Conservation (phyloP, 2,329 filamentous ascomycete genomes). For the Colletotrichum sidae region DNA sequence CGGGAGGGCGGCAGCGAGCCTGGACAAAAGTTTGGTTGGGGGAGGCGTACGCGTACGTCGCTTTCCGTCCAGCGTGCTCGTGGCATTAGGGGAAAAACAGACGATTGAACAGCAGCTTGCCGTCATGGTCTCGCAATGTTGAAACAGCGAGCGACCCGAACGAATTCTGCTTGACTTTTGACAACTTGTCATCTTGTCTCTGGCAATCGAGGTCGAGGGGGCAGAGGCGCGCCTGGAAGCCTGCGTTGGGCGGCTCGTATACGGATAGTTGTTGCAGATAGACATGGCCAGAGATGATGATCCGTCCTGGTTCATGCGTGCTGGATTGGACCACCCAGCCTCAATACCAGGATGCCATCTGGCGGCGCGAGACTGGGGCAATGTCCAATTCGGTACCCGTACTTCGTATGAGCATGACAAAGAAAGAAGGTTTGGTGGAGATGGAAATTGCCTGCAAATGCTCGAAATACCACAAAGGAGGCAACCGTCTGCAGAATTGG, state of each 20-base stretch:
- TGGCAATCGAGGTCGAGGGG: conserved; percentile 1
- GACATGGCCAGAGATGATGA: conserved; percentile 25
- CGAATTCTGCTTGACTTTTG: background rate
- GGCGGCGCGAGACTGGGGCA: background rate
- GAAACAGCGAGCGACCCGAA: conserved; percentile 6
- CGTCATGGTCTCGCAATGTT: conserved; percentile 6
- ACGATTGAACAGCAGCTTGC: conserved; percentile 15
- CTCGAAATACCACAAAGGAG: background rate
- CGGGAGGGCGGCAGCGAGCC: conserved; percentile 15
- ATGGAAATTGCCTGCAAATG: conserved; percentile 3
- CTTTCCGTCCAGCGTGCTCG: no score
- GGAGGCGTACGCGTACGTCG: background rate
- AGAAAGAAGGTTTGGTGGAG: conserved; percentile 5
- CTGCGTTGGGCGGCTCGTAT: conserved; percentile 21
- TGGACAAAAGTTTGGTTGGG: conserved; percentile 12
- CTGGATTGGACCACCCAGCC: conserved; percentile 9
- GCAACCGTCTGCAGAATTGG: background rate
- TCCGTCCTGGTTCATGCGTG: conserved; percentile 34
- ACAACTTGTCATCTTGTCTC: conserved; percentile 24
- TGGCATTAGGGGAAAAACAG: background rate
- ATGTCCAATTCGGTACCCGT: conserved; percentile 3
- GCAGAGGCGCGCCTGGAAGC: conserved; percentile 18
- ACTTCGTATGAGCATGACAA: conserved; percentile 29
- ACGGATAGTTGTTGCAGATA: conserved; percentile 23
- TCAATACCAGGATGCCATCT: conserved; percentile 7